These are phyloP conservation scores for Phialophora chinensis DNA, from an alignment of 2,329 filamentous ascomycete species.

Conservation along the genomic window DNA sequence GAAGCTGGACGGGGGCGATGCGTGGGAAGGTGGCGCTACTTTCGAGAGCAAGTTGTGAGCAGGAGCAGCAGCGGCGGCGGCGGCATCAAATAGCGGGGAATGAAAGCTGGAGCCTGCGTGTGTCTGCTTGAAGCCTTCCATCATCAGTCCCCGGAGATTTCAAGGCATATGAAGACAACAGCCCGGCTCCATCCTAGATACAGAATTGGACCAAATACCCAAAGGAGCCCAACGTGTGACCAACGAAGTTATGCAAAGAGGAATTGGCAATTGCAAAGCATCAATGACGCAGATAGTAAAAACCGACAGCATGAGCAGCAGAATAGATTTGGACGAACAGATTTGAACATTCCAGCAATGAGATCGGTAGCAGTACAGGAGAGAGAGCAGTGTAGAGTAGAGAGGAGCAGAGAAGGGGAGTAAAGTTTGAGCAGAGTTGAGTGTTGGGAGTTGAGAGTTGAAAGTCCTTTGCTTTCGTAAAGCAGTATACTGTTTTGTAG, in stretches of 20 bases:
- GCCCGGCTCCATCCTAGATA: background rate
- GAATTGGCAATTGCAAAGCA: background rate
- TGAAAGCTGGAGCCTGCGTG: background rate
- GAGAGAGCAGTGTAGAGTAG: too few species aligned
- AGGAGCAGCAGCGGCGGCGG: background rate
- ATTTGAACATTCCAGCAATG: background rate
- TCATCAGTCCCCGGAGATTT: background rate
- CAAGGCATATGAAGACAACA: background rate
- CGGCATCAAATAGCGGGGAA: background rate
- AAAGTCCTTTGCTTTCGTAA: background rate
- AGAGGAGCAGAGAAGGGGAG: background rate
- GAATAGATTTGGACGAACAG: background rate
- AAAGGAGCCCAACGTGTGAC: background rate
- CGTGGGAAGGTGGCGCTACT: constrained; percentile 68
- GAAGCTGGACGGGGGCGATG: constrained; percentile 78
- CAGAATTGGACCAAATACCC: background rate
- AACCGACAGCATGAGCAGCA: background rate
- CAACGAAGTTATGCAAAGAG: background rate
- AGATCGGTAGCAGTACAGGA: too few species aligned
- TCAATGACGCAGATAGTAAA: background rate
- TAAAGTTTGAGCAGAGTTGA: background rate
- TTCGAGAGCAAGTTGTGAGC: constrained; percentile 53
- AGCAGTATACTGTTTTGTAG: background rate
- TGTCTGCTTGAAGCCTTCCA: background rate
- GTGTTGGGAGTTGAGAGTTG: background rate